phyloP scores from a whole-genome alignment of 352 stramenopile genomes.

The Globisporangium nodosum region DNA sequence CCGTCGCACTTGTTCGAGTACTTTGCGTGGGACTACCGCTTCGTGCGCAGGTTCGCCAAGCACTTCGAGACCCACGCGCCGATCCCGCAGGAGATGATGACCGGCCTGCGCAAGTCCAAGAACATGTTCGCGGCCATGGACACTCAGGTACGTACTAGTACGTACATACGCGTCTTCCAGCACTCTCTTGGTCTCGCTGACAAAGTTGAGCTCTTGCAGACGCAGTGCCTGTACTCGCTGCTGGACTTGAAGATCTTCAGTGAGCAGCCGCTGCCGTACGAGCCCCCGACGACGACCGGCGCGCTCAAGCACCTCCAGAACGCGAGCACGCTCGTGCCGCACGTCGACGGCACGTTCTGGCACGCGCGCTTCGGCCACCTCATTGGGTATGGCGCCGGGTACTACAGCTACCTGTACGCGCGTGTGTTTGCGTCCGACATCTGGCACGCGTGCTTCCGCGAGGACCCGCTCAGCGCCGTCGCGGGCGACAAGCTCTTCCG shows the following conservation, averaged over 20 bases:
- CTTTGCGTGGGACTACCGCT: slow-evolving; percentile 91
- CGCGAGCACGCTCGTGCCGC: slow-evolving; percentile 60
- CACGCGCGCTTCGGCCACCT: slow-evolving; percentile 88
- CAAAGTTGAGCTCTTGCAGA: slow-evolving; percentile 19
- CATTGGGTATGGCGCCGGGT: slow-evolving; percentile 86
- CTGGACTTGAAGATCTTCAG: slow-evolving; percentile 73
- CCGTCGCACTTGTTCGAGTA: slow-evolving; percentile 98
- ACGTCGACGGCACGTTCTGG: slow-evolving; percentile 76
- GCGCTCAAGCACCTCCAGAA: slow-evolving; percentile 66
- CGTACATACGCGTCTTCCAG: slow-evolving; percentile 3
- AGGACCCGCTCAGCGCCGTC: slow-evolving; percentile 46
- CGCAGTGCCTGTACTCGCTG: slow-evolving; percentile 79
- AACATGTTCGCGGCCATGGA: slow-evolving; percentile 90
- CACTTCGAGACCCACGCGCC: slow-evolving; percentile 79
- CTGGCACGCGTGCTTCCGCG: slow-evolving; percentile 71
- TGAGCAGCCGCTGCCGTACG: slow-evolving; percentile 36
- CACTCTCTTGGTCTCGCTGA: too few species aligned
- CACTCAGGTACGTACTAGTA: slow-evolving; percentile 30
- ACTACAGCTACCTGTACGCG: slow-evolving; percentile 91
- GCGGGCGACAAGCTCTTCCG: slow-evolving; percentile 61
- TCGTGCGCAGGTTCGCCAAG: slow-evolving; percentile 79
- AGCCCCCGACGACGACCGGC: slow-evolving; percentile 43
- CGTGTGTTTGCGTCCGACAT: slow-evolving; percentile 88
- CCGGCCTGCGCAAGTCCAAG: slow-evolving; percentile 67
- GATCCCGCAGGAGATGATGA: slow-evolving; percentile 76